Evolutionary conservation across 2,329 filamentous ascomycete species (phyloP).

Genomic region (Pseudogymnoascus sp.): DNA sequence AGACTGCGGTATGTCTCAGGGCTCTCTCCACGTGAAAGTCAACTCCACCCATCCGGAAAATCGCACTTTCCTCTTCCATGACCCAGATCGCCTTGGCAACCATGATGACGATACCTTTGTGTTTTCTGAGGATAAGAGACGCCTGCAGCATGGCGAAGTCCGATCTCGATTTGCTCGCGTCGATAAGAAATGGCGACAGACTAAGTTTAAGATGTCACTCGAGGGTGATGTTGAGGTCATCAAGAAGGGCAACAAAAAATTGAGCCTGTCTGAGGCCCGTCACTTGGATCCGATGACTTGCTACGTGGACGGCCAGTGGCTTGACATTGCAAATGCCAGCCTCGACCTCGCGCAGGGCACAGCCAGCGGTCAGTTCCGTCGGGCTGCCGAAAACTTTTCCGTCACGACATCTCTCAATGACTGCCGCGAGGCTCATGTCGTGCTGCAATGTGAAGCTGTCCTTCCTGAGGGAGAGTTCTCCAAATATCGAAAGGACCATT

Average conservation of each 20-base stretch:
- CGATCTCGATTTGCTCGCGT: slow-evolving; percentile 41
- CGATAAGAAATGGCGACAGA: slow-evolving; percentile 38
- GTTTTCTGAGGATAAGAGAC: slow-evolving; percentile 43
- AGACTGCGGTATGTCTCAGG: slow-evolving; percentile 50
- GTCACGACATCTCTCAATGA: neutral
- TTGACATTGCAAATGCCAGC: neutral
- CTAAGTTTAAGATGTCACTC: slow-evolving; percentile 12
- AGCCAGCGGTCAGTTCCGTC: neutral
- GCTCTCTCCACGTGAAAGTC: slow-evolving; percentile 40
- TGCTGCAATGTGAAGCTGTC: slow-evolving; percentile 1
- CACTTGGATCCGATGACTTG: slow-evolving; percentile 1
- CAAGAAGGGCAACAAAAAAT: neutral
- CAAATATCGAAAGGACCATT: slow-evolving; percentile 17
- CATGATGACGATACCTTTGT: slow-evolving; percentile 46
- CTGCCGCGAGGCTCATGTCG: neutral
- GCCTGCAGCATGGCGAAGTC: slow-evolving; percentile 39
- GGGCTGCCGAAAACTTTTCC: neutral
- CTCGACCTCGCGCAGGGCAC: neutral
- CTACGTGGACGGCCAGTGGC: slow-evolving; percentile 12
- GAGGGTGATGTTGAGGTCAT: slow-evolving; percentile 4
- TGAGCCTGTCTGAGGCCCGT: neutral
- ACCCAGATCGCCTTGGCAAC: slow-evolving; percentile 43
- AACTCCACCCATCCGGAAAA: neutral
- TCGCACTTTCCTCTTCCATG: slow-evolving; percentile 49
- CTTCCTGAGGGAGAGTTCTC: slow-evolving; percentile 8